A percentile compares a stretch with the other conserved stretches of the same genome.
Conservation (phyloP, 2,329 filamentous ascomycete genomes). For the Colletotrichum chrysophilum region DNA sequence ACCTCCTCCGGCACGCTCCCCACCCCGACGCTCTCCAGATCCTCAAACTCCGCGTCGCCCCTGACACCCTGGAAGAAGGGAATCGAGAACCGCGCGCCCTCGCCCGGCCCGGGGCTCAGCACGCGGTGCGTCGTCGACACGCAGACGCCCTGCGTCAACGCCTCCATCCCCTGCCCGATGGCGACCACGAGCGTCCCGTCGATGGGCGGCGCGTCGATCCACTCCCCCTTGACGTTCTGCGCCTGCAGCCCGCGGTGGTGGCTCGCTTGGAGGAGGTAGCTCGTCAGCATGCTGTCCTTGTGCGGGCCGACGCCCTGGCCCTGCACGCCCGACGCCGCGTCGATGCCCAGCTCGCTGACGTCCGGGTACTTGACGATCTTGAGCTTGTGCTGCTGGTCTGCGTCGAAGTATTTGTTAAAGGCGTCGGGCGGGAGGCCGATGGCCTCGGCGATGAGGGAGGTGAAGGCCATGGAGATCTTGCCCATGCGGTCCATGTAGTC, state of each 20-base stretch:
- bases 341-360: slow-evolving; percentile 59
- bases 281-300: slow-evolving; percentile 85
- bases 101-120: slow-evolving; percentile 72
- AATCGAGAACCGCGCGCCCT: slow-evolving; percentile 77
- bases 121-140: slow-evolving; percentile 84
- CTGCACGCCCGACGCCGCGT: slow-evolving; percentile 35
- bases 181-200: slow-evolving; percentile 82
- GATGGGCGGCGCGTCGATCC: slow-evolving; percentile 83
- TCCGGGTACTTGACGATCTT: slow-evolving; percentile 92
- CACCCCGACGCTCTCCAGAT: slow-evolving; percentile 68
- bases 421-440: slow-evolving; percentile 72
- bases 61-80: slow-evolving; percentile 90
- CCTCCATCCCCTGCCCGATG: slow-evolving; percentile 87
- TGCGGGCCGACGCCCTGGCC: slow-evolving; percentile 76
- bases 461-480: slow-evolving; percentile 74
- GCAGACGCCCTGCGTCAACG: slow-evolving; percentile 82
- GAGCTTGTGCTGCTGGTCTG: slow-evolving; percentile 80
- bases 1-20: slow-evolving; percentile 66
- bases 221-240: slow-evolving; percentile 77
- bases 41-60: slow-evolving; percentile 80
- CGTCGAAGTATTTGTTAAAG: slow-evolving; percentile 81
- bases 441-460: slow-evolving; percentile 82
- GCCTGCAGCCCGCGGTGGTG: slow-evolving; percentile 80
- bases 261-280: slow-evolving; percentile 81
- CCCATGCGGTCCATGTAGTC: slow-evolving; percentile 82